phyloP scores from a whole-genome alignment of 345 rosid genomes.

The Mangifera indica region DNA sequence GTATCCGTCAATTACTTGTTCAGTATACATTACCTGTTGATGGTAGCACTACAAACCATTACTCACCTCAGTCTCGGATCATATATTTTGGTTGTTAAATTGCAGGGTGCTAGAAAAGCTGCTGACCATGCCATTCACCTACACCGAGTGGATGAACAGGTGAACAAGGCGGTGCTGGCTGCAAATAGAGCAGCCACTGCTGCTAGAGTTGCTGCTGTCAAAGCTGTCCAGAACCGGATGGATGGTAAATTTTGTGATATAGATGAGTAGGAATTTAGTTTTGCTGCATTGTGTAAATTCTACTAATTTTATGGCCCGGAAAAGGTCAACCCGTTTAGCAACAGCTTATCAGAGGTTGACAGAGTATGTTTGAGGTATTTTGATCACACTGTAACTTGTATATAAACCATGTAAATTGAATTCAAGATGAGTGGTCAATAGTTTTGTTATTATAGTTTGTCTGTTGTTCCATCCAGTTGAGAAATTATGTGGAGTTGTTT shows the following conservation, averaged over 20 bases:
- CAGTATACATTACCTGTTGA: conserved; percentile 5
- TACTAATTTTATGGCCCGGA: conserved; percentile 29
- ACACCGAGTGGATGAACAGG: conserved; percentile 70
- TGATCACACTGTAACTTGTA: conserved; percentile 48
- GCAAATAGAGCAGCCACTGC: conserved; percentile 93
- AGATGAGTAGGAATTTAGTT: conserved; percentile 30
- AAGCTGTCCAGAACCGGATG: conserved; percentile 89
- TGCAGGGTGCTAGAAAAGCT: conserved; percentile 74
- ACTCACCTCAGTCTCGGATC: background rate
- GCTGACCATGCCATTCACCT: conserved; percentile 67
- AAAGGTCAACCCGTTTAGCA: conserved; percentile 42
- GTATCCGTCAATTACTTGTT: conserved; percentile 4
- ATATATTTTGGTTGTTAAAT: background rate
- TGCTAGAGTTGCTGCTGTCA: conserved; percentile 91
- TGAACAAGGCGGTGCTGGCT: conserved; percentile 59
- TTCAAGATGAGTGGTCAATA: conserved; percentile 32
- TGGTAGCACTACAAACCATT: background rate
- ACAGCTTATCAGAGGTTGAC: conserved; percentile 50
- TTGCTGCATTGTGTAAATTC: conserved; percentile 34
- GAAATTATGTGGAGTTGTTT: conserved; percentile 23
- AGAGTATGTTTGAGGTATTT: conserved; percentile 26
- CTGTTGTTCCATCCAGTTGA: background rate
- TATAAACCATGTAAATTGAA: conserved; percentile 43
- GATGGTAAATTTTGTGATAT: conserved; percentile 86
- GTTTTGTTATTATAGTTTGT: background rate